Conservation (phyloP, 1,284 basidiomycete genomes). For the Apiotrichum mycotoxinovorans region DNA sequence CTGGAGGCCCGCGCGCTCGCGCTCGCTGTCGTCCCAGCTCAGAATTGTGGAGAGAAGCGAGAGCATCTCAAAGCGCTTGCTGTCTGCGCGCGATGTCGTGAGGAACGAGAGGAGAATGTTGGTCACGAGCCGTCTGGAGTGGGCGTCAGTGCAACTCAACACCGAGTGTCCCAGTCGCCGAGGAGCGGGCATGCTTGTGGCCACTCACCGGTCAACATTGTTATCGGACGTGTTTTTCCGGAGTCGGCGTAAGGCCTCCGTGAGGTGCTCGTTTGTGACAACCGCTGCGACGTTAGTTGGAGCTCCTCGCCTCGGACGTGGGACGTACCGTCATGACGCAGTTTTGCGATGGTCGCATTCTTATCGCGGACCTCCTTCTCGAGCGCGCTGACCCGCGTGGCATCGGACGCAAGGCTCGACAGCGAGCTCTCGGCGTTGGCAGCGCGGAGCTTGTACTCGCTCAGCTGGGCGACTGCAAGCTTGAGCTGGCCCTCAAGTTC, state of each 20-base stretch:
- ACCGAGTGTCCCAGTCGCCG: background rate
- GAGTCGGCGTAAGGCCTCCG: conserved; percentile 90
- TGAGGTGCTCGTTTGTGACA: conserved; percentile 95
- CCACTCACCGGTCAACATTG: conserved; percentile 71
- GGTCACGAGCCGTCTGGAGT: conserved; percentile 72
- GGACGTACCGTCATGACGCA: conserved; percentile 81
- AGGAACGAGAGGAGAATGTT: conserved; percentile 94
- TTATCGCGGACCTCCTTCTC: conserved; percentile 94
- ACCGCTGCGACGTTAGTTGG: conserved; percentile 59
- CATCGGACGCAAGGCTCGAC: conserved; percentile 68
- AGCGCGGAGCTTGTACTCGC: conserved; percentile 81
- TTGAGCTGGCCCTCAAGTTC: conserved; percentile 74
- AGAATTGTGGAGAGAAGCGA: conserved; percentile 81
- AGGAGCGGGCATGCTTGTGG: too few relatives aligned
- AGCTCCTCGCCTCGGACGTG: conserved; percentile 2
- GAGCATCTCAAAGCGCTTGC: conserved; percentile 96
- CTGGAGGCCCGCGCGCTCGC: conserved; percentile 85
- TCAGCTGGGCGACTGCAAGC: conserved; percentile 67
- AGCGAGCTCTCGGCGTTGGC: conserved; percentile 71
- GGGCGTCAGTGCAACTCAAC: background rate
- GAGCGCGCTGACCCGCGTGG: conserved; percentile 63
- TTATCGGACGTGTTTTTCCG: conserved; percentile 78
- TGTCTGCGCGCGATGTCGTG: conserved; percentile 80
- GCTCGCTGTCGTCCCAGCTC: conserved; percentile 82
- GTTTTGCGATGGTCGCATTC: conserved; percentile 81